These are phyloP conservation scores for Phaeoacremonium minimum DNA, from an alignment of 2,329 filamentous ascomycete species.

Conservation along the genomic window DNA sequence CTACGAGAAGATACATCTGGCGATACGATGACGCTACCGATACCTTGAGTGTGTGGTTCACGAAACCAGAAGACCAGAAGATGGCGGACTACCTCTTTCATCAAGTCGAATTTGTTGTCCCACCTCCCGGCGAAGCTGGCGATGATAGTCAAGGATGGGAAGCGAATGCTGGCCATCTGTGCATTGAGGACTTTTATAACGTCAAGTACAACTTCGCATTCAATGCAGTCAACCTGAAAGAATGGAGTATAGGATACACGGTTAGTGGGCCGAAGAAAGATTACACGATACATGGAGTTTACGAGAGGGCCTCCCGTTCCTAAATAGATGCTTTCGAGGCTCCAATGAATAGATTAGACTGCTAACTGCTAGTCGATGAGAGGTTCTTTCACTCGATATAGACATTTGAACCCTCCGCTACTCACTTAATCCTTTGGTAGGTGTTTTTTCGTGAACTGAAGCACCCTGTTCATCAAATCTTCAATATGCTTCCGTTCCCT, in stretches of 20 bases:
- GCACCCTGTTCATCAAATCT: conserved; percentile 17
- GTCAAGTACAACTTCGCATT: conserved; percentile 66
- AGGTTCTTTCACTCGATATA: too few species aligned
- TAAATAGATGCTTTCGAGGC: conserved; percentile 1
- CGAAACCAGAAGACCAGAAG: conserved; percentile 55
- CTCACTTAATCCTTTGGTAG: too few species aligned
- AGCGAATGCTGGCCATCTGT: conserved; percentile 65
- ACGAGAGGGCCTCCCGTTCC: conserved; percentile 30
- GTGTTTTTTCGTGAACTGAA: conserved; percentile 8
- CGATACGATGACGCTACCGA: conserved; percentile 61
- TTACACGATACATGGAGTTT: conserved; percentile 56
- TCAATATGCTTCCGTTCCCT: conserved; percentile 19
- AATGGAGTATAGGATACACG: conserved; percentile 59
- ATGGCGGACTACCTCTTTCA: conserved; percentile 73
- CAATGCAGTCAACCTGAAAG: conserved; percentile 47
- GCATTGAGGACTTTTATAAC: conserved; percentile 67
- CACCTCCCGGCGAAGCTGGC: conserved; percentile 15
- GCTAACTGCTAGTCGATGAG: too few species aligned
- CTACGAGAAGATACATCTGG: conserved; percentile 66
- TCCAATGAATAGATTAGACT: too few species aligned
- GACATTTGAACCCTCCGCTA: too few species aligned
- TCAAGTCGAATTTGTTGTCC: conserved; percentile 57
- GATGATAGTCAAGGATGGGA: conserved; percentile 45
- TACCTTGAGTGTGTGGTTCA: conserved; percentile 68
- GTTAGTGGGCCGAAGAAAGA: conserved; percentile 73